phyloP scores from a whole-genome alignment of 2,329 filamentous ascomycete species.

The Aspergillus sp. region DNA sequence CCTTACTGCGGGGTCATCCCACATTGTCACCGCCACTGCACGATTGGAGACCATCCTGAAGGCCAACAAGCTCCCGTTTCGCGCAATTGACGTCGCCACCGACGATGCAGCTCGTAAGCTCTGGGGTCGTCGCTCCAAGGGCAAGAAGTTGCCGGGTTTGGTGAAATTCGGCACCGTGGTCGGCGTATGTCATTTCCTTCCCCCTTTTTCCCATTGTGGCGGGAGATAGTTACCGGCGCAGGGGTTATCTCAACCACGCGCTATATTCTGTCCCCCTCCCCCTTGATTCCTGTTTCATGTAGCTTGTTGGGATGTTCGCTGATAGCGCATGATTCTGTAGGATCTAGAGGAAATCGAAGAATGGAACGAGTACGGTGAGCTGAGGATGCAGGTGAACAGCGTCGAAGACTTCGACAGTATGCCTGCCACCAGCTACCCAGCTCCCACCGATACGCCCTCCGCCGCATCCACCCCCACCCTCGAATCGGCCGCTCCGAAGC shows the following conservation, averaged over 20 bases:
- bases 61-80: slow-evolving; percentile 91
- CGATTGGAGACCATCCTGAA: slow-evolving; percentile 94
- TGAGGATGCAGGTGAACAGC: slow-evolving; percentile 74
- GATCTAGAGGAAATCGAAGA: slow-evolving; percentile 94
- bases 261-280: neutral
- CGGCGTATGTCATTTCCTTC: slow-evolving; percentile 62
- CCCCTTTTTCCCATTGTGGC: neutral
- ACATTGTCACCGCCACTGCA: slow-evolving; percentile 94
- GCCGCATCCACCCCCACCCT: slow-evolving; percentile 24
- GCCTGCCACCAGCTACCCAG: slow-evolving; percentile 28
- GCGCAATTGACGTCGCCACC: slow-evolving; percentile 84
- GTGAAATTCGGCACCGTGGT: slow-evolving; percentile 84
- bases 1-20: slow-evolving; percentile 88
- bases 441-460: slow-evolving; percentile 24
- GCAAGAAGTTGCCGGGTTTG: slow-evolving; percentile 83
- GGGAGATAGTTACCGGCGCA: neutral
- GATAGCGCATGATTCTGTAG: slow-evolving; percentile 46
- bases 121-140: slow-evolving; percentile 80
- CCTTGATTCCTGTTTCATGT: neutral
- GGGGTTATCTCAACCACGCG: neutral
- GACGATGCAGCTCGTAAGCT: slow-evolving; percentile 85
- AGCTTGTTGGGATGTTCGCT: neutral
- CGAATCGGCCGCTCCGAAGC: slow-evolving; percentile 25
- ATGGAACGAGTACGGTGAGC: slow-evolving; percentile 98
- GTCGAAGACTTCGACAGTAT: slow-evolving; percentile 35